phyloP scores from a whole-genome alignment of 2,329 filamentous ascomycete genomes.

The Exophiala aquamarina region DNA sequence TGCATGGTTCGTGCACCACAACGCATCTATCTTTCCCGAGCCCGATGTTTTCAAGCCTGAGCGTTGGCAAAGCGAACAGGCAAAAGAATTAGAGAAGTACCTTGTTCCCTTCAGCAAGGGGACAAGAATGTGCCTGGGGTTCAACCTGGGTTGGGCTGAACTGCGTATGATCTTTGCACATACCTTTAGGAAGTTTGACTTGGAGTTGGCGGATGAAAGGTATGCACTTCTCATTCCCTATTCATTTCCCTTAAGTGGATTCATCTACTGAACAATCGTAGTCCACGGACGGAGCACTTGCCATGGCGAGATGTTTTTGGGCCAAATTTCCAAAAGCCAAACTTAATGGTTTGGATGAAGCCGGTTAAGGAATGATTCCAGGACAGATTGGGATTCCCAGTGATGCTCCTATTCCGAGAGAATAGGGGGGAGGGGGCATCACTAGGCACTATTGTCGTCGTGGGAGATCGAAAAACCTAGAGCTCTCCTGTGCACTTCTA shows the following conservation, averaged over 20 bases:
- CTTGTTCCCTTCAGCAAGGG: constrained; percentile 47
- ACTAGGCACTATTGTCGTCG: no score
- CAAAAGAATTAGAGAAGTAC: constrained; percentile 33
- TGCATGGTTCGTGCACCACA: constrained; percentile 28
- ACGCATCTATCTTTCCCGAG: constrained; percentile 36
- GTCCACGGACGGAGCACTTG: not conserved
- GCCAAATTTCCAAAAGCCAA: not conserved
- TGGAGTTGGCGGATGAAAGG: not conserved
- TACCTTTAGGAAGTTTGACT: not conserved
- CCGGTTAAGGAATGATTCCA: not conserved
- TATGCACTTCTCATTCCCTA: not conserved
- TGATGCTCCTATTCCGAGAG: no score
- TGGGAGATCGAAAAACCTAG: no score
- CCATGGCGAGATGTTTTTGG: not conserved
- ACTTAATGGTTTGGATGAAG: constrained; percentile 1
- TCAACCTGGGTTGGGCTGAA: constrained; percentile 23
- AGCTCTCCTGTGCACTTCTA: no score
- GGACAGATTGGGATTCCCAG: not conserved
- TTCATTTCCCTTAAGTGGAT: not conserved
- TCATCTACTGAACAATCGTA: not conserved
- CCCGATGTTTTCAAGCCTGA: constrained; percentile 41
- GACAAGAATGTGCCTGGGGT: constrained; percentile 40
- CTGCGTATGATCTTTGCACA: not conserved
- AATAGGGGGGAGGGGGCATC: no score
- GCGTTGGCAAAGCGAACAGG: constrained; percentile 37